phyloP scores from a whole-genome alignment of 495 filamentous ascomycete genomes.

The Aspergillus mulundensis region DNA sequence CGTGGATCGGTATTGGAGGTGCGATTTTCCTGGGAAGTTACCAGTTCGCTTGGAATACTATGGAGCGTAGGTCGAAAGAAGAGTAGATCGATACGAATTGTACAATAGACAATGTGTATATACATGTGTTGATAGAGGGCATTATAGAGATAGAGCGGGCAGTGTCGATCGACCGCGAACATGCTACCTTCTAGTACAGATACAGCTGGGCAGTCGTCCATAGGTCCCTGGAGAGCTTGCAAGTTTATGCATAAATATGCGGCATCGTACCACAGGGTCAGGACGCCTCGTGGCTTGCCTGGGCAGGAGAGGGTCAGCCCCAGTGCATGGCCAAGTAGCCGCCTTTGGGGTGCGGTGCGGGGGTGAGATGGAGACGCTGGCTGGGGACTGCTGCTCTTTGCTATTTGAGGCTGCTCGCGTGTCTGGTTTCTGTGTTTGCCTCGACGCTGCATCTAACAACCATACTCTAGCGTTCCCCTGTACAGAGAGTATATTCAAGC shows the following conservation, averaged over 20 bases:
- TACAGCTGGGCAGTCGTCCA: no score
- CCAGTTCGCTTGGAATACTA: slow-evolving; percentile 77
- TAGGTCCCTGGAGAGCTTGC: no score
- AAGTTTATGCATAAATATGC: no score
- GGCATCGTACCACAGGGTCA: no score
- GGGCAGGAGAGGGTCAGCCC: no score
- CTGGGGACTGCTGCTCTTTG: not conserved
- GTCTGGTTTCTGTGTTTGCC: not conserved
- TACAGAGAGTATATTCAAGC: not conserved
- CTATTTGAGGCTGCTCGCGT: not conserved
- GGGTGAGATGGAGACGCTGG: slow-evolving; percentile 26
- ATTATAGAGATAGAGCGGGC: not conserved
- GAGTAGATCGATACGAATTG: slow-evolving; percentile 9
- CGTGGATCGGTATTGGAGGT: slow-evolving; percentile 93
- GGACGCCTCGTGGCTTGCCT: no score
- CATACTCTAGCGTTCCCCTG: not conserved
- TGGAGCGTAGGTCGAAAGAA: slow-evolving; percentile 42
- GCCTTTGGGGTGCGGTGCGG: slow-evolving; percentile 61
- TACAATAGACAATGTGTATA: slow-evolving; percentile 14
- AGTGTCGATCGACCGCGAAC: no score
- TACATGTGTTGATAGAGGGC: slow-evolving; percentile 5
- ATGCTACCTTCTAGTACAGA: no score
- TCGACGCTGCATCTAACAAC: not conserved
- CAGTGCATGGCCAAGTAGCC: slow-evolving; percentile 47
- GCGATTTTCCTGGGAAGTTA: slow-evolving; percentile 96